A percentile compares a stretch with the other conserved stretches of the same genome.
Evolutionary conservation across 176 grass and related monocot species (phyloP).

Genomic region (Coix lacrymajobi): DNA sequence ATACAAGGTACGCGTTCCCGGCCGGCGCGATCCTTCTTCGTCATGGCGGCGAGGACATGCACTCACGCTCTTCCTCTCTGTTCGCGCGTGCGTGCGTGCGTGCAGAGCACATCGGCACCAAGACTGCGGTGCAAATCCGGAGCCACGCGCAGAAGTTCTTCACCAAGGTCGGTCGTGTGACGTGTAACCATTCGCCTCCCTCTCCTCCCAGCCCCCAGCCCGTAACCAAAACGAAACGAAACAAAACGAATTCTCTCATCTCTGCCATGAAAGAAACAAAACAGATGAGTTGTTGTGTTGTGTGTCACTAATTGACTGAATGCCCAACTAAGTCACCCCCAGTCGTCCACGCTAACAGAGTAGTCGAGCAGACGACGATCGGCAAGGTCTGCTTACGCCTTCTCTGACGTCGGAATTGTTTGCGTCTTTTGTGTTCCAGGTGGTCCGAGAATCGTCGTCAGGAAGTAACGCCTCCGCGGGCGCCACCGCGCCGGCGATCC

Average conservation of each 20-base stretch:
- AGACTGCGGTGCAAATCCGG: conserved; percentile 92
- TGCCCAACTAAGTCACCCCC: conserved; percentile 44
- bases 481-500: conserved; percentile 37
- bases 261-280: too few relatives aligned
- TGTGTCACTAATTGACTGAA: conserved; percentile 41
- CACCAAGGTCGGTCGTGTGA: conserved; percentile 85
- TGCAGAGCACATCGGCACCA: conserved; percentile 87
- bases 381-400: not conserved
- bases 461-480: conserved; percentile 19
- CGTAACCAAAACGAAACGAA: conserved; percentile 22
- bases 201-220: conserved; percentile 2
- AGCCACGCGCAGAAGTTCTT: conserved; percentile 99
- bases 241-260: too few relatives aligned
- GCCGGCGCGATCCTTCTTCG: too few relatives aligned
- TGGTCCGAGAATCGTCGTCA: conserved; percentile 54
- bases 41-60: not conserved
- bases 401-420: conserved; percentile 14
- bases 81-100: not conserved
- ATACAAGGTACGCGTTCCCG: conserved; percentile 92
- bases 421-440: conserved; percentile 31
- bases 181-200: not conserved
- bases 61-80: not conserved
- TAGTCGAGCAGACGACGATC: not conserved
- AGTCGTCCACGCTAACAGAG: conserved; percentile 30
- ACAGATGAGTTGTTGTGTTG: conserved; percentile 10